Evolutionary conservation across 805 yeast genomes (phyloP).

Genomic region (Kazachstania psychrophila): DNA sequence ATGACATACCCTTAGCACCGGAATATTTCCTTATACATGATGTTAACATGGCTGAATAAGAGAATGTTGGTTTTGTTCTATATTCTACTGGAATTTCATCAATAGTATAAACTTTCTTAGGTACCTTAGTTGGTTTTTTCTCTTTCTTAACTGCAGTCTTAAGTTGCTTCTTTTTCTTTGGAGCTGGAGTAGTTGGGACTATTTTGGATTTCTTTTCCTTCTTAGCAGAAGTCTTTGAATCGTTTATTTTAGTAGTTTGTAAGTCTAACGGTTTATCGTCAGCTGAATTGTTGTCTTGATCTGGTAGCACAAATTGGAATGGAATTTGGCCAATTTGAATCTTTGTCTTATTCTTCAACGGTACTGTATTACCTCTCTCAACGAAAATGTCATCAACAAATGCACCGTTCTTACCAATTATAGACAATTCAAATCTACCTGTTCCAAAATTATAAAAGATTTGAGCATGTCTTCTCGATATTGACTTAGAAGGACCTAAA

Average conservation of each 20-base stretch:
- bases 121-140: constrained; percentile 41
- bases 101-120: constrained; percentile 56
- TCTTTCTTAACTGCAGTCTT: constrained; percentile 40
- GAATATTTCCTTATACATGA: constrained; percentile 64
- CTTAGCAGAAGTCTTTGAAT: constrained; percentile 6
- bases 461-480: constrained; percentile 89
- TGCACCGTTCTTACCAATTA: constrained; percentile 92
- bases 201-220: constrained; percentile 8
- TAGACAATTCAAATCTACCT: constrained; percentile 84
- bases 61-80: constrained; percentile 72
- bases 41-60: constrained; percentile 74
- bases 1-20: constrained; percentile 63
- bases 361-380: constrained; percentile 86
- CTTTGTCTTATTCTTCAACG: constrained; percentile 68
- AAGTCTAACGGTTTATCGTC: constrained; percentile 6
- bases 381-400: constrained; percentile 88
- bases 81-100: constrained; percentile 87
- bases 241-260: neutral
- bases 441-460: constrained; percentile 95
- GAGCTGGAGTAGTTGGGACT: constrained; percentile 9
- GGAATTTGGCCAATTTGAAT: constrained; percentile 91
- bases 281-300: constrained; percentile 39
- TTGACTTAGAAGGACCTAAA: constrained; percentile 84
- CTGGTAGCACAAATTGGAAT: constrained; percentile 79
- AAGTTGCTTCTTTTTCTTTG: constrained; percentile 31